Evolutionary conservation across 306 rosid species (phyloP).

Genomic region (Malus sylvestris): DNA sequence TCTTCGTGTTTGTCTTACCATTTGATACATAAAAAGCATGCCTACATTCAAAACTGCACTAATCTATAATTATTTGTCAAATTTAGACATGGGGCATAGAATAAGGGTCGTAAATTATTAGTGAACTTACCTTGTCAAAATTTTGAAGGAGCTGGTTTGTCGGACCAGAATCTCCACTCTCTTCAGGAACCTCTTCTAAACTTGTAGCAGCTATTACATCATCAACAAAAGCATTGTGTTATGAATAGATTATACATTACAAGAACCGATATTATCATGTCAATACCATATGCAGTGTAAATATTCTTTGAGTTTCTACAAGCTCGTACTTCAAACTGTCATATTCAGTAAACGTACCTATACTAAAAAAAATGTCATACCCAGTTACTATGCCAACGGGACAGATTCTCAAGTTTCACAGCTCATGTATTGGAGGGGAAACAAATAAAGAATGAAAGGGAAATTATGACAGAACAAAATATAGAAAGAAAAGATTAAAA

Average conservation of each 20-base stretch:
- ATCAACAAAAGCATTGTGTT: constrained; percentile 19
- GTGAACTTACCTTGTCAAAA: constrained; percentile 47
- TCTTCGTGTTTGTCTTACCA: neutral
- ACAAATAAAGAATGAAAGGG: neutral
- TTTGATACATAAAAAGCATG: neutral
- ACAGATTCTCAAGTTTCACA: neutral
- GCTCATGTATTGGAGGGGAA: neutral
- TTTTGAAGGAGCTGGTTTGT: constrained; percentile 43
- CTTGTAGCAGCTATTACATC: constrained; percentile 36
- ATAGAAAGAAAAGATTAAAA: neutral
- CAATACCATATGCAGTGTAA: neutral
- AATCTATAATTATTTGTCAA: neutral
- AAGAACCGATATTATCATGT: neutral
- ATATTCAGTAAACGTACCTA: neutral
- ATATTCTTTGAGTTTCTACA: neutral
- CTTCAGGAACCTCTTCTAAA: constrained; percentile 41
- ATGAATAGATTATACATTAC: constrained; percentile 3
- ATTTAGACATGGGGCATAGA: neutral
- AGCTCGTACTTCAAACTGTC: neutral
- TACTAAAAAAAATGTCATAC: neutral
- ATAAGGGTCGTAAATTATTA: neutral
- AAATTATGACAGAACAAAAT: neutral
- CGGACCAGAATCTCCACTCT: constrained; percentile 31
- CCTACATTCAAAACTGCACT: neutral
- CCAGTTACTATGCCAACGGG: neutral